Base-by-base conservation (phyloP, 768 basidiomycete species). In the Leucosporidium creatinivorum region DNA sequence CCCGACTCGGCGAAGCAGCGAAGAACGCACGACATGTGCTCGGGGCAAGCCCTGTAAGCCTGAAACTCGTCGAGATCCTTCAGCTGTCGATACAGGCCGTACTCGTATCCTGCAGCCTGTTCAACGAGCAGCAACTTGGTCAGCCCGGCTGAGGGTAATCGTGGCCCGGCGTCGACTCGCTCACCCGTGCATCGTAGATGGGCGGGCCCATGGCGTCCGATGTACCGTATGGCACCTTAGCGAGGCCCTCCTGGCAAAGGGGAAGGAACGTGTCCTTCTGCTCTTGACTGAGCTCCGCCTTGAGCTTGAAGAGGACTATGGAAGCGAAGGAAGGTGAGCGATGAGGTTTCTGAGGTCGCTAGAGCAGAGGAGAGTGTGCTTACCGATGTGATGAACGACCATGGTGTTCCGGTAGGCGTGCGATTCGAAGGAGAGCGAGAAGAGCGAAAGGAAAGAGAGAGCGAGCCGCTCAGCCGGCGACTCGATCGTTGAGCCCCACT, bases 291-390 rank as follows among this genome's bases (percentile, higher is more conserved):
- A 69, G 58, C 2, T 62, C 62, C 3, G 65, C 54, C 69, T 69
- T 69, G 65, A 69, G 69, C 65, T 69, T 69, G 65, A 69, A 69
- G n/a, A 69, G 65, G 28, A 69, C 69, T 69, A 57, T 10, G 8
- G 18, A 25, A 52, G 51, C 51, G 9, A 26, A 52, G 51, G 51
- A 10, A 17, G 51, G 51, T 10, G 8, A 33, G 25, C 39, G 9
- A 4, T 4, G 8, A 51, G 19, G 19, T 18, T 48, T 19, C 17
- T 19, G 1, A 17, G 13, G 36, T 17, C n/a, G 31, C 23, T 8
- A 44, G 2, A 39, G 57, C 21, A 17, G 13, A 7, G 55, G 5
- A n/a, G 4, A 49, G 25, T 5, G 2, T 15, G n/a, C 68, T 50
- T n/a, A 69, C 68, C 68, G 26, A 69, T 69, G 64, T 69, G 68